Base-by-base conservation (phyloP, 306 rosid species). In the Parietaria judaica region DNA sequence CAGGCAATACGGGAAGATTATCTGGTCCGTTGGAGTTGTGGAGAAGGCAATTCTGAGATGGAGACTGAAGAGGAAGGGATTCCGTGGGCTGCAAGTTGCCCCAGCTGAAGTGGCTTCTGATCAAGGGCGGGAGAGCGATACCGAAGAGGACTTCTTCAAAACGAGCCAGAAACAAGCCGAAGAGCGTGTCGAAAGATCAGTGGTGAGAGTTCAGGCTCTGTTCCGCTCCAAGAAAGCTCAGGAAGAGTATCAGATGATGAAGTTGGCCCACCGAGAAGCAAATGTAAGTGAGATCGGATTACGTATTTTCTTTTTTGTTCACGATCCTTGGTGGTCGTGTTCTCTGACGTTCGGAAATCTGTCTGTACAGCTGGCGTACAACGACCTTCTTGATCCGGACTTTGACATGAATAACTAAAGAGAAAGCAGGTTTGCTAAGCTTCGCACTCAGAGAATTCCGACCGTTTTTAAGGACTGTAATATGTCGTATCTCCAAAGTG, bases 161-260 rank as follows among this genome's bases (percentile, higher is more conserved):
- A 48, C 78, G 17, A 82, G 97, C 72, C 80, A 85, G 70, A 88
- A 76, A 68, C 99, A 86, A 73, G 99, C 95, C 46, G 84, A 76
- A 74, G 89, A 86, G 36, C 99, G 95, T 13, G 67, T 86, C 49
- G 95, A 81, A 74, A 86, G 79, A 74, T 72, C 95, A 50, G 89
- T 94, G 12, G 74, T 79, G 13, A 80, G 89, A 2, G 97, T 94
- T 56, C 95, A 94, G 78, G 76, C 90, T 36, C 72, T 94, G 99
- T 88, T 94, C 75, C 95, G 90, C 50, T 94, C 99, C 2, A 88
- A 76, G 76, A 81, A 94, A 79, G 99, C 90, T 12, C 99, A 89
- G 72, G 76, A 74, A 76, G 95, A 94, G n/a, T 94, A 94, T 71
- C 81, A 86, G 53, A 81, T 86, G 72, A 84, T 94, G 95, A 94